Conservation (phyloP, 2,329 filamentous ascomycete genomes). For the Colletotrichum neosansevieriae region DNA sequence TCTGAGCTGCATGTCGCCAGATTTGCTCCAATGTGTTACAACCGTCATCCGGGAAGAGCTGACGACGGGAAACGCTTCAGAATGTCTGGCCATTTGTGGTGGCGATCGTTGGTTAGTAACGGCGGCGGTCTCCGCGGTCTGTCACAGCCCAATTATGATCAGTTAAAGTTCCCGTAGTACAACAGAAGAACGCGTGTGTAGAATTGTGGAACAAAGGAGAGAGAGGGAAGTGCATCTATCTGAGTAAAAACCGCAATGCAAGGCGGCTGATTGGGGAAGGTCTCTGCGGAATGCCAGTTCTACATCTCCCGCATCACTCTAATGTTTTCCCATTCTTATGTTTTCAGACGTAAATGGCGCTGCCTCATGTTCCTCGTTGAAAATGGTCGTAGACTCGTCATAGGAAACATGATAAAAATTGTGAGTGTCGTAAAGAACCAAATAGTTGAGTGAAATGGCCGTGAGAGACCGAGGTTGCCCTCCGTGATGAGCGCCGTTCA, state of each 20-base stretch:
- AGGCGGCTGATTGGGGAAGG: conserved; percentile 15
- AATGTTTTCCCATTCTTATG: neutral
- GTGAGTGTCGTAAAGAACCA: neutral
- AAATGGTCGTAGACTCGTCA: conserved; percentile 8
- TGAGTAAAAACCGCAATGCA: conserved; percentile 31
- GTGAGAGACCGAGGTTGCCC: neutral
- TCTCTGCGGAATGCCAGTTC: conserved; percentile 17
- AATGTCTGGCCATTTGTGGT: conserved; percentile 5
- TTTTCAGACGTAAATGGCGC: neutral
- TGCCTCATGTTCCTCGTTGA: neutral
- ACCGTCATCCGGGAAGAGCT: conserved; percentile 16
- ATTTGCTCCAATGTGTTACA: neutral
- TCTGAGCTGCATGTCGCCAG: conserved; percentile 23
- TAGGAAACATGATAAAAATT: neutral
- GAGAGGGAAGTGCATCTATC: conserved; percentile 36
- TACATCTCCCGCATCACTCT: conserved; percentile 11
- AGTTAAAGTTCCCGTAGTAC: conserved; percentile 51
- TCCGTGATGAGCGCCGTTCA: too few relatives aligned
- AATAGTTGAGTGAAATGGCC: neutral
- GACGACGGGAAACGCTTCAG: neutral
- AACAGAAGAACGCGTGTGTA: conserved; percentile 41
- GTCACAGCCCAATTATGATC: conserved; percentile 55
- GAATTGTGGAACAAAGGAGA: conserved; percentile 28
- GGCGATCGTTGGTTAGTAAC: conserved; percentile 39
- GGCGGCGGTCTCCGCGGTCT: conserved; percentile 61